Evolutionary conservation across 129 eudicot genomes (phyloP), one percentile per base, ranked within the genome.

Genomic region (Solidago caesia): DNA sequence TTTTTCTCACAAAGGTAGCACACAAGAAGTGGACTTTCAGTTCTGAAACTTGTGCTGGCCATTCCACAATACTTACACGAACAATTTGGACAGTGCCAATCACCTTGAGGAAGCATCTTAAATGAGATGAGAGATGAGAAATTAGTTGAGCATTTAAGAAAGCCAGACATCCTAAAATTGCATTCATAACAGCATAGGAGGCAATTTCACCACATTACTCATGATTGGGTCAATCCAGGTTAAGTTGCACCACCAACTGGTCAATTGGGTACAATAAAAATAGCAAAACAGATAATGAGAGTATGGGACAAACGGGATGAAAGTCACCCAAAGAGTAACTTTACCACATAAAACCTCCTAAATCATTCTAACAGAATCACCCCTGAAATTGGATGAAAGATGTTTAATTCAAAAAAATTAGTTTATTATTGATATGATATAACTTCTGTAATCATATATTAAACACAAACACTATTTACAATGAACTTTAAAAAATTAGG

Each of bases 41-140:
- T 47, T 64, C 33, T 33, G 46, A 66, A 80, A 51, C 80, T 59
- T 11, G 69, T 85, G 64, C 47, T 65, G 21, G 88, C 84, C 63
- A 77, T 64, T 51, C 85, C 89, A 80, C 96, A 91, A 66, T 75
- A 88, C 79, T 88, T 91, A 84, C 97, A 91, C 10, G 81, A 79
- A 75, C 97, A 91, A 46, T 91, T 89, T 27, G 92, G 90, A 77
- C 97, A 91, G 65, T 86, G 97, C 97, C 97, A 91, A 91, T 91
- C 97, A 61, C 92, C 97, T 64, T 84, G 80, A 1, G 97, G 97
- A 79, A 91, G 92, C 82, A 86, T 84, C 97, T 91, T 85, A 69
- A 84, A 73, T 7, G 44, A 75, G 68, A 77, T n/a, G 72, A 68
- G 33, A 81, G 61, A 51, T 65, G 44, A 68, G 78, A 82, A 67